A percentile compares a stretch with the other conserved stretches of the same genome.
Conservation (phyloP, 768 basidiomycete species). For the Aureoboletus auriporus region DNA sequence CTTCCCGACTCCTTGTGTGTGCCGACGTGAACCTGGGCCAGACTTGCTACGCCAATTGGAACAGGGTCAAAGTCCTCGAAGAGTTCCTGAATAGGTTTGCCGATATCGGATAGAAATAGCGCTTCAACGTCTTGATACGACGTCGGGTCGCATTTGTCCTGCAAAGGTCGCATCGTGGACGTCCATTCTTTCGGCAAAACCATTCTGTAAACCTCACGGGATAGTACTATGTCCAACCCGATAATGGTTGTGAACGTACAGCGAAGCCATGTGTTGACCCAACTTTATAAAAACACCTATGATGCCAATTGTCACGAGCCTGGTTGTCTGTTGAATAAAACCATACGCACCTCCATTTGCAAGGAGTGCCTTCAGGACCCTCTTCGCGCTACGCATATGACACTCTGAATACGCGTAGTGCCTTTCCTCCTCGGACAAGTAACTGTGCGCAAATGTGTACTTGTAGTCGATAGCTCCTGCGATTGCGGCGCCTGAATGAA, state of each 20-base stretch:
- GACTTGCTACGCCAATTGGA: slow-evolving; percentile 92
- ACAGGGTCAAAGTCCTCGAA: slow-evolving; percentile 83
- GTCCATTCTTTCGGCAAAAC: slow-evolving; percentile 67
- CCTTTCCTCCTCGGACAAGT: slow-evolving; percentile 47
- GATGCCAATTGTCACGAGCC: neutral
- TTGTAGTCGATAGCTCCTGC: slow-evolving; percentile 71
- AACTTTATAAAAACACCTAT: slow-evolving; percentile 82
- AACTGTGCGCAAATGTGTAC: slow-evolving; percentile 52
- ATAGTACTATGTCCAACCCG: slow-evolving; percentile 17
- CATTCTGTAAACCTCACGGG: slow-evolving; percentile 28
- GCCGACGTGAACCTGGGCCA: slow-evolving; percentile 94
- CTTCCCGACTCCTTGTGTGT: slow-evolving; percentile 65
- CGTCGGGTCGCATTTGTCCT: slow-evolving; percentile 93
- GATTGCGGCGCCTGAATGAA: slow-evolving; percentile 51
- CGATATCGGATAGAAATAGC: slow-evolving; percentile 80
- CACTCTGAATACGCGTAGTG: slow-evolving; percentile 65
- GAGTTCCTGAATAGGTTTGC: slow-evolving; percentile 60
- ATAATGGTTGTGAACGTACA: slow-evolving; percentile 34
- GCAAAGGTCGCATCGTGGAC: slow-evolving; percentile 54
- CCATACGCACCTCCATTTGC: slow-evolving; percentile 72
- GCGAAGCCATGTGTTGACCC: slow-evolving; percentile 83
- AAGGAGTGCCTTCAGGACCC: slow-evolving; percentile 79
- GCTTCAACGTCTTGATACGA: slow-evolving; percentile 70
- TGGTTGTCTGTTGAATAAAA: neutral
- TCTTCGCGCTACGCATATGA: slow-evolving; percentile 76